Conservation (phyloP, 1,139 yeast species). For the Pneumocystis jirovecii region DNA sequence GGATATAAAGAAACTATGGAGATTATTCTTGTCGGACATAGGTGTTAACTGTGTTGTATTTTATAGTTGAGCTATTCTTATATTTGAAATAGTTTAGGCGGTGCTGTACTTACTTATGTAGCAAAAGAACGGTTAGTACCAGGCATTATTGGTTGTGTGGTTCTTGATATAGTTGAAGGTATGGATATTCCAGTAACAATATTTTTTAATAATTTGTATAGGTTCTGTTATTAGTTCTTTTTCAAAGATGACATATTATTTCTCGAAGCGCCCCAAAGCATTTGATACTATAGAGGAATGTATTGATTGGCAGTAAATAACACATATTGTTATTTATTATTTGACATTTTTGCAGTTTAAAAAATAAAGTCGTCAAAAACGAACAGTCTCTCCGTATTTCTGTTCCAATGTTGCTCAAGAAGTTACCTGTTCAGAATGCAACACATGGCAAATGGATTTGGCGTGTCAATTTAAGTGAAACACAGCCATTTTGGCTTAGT, state of each 20-base stretch:
- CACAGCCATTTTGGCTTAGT: constrained; percentile 56
- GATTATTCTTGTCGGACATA: constrained; percentile 63
- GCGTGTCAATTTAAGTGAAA: constrained; percentile 46
- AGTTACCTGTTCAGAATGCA: background rate
- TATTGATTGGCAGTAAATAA: constrained; percentile 61
- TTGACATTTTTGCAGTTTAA: constrained; percentile 20
- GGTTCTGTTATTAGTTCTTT: constrained; percentile 58
- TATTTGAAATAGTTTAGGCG: constrained; percentile 41
- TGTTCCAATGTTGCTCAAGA: constrained; percentile 47
- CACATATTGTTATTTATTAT: background rate
- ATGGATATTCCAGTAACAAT: background rate
- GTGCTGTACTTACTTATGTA: constrained; percentile 55
- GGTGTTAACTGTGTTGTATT: constrained; percentile 20
- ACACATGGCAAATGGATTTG: constrained; percentile 30
- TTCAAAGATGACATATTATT: constrained; percentile 47
- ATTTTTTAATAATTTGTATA: background rate
- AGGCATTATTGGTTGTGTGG: constrained; percentile 41
- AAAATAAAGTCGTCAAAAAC: constrained; percentile 37
- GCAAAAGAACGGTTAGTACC: constrained; percentile 21
- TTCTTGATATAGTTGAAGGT: constrained; percentile 89
- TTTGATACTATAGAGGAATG: constrained; percentile 46
- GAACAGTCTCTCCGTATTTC: constrained; percentile 54
- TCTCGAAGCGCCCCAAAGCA: constrained; percentile 43
- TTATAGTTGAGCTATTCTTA: background rate
- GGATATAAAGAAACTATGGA: constrained; percentile 22